phyloP scores from a whole-genome alignment of 2,329 filamentous ascomycete genomes.

The Aulographum hederae region DNA sequence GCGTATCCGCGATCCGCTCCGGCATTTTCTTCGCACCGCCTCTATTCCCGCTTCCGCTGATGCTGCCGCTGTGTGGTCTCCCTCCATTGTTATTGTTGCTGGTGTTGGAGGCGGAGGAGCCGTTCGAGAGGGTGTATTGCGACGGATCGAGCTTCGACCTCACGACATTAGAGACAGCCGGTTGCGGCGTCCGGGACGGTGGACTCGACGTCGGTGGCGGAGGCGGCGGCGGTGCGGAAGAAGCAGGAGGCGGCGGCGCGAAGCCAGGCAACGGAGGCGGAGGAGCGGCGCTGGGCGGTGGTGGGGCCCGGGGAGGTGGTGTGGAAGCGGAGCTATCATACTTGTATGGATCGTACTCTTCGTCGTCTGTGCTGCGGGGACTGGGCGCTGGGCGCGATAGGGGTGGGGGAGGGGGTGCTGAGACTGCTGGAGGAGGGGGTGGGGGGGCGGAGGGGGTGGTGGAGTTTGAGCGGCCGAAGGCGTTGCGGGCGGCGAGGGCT shows the following conservation, averaged over 20 bases:
- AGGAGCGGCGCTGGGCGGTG: slow-evolving; percentile 13
- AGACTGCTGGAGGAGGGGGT: slow-evolving; percentile 17
- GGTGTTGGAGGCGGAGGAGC: slow-evolving; percentile 7
- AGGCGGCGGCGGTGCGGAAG: slow-evolving; percentile 18
- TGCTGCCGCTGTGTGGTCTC: slow-evolving; percentile 7
- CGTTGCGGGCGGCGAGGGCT: slow-evolving; percentile 39
- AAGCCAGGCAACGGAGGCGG: slow-evolving; percentile 9
- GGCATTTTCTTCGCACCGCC: slow-evolving; percentile 9
- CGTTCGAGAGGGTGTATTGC: neutral
- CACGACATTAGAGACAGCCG: slow-evolving; percentile 50
- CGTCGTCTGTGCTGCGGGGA: neutral
- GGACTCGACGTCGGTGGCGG: slow-evolving; percentile 12
- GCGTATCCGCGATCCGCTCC: slow-evolving; percentile 47
- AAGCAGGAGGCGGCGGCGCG: slow-evolving; percentile 5
- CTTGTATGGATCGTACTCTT: slow-evolving; percentile 5
- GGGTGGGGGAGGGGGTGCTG: slow-evolving; percentile 10
- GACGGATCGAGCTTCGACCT: slow-evolving; percentile 18
- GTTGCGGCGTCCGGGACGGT: slow-evolving; percentile 22
- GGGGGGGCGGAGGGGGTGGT: slow-evolving; percentile 13
- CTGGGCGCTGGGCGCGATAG: slow-evolving; percentile 16
- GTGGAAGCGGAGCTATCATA: slow-evolving; percentile 16
- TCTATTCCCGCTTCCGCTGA: slow-evolving; percentile 7
- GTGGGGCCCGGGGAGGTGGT: slow-evolving; percentile 23
- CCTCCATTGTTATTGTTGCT: slow-evolving; percentile 9
- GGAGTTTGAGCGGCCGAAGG: slow-evolving; percentile 25